Evolutionary conservation across 768 basidiomycete genomes (phyloP).

Genomic region (Lentinula guzmanii): DNA sequence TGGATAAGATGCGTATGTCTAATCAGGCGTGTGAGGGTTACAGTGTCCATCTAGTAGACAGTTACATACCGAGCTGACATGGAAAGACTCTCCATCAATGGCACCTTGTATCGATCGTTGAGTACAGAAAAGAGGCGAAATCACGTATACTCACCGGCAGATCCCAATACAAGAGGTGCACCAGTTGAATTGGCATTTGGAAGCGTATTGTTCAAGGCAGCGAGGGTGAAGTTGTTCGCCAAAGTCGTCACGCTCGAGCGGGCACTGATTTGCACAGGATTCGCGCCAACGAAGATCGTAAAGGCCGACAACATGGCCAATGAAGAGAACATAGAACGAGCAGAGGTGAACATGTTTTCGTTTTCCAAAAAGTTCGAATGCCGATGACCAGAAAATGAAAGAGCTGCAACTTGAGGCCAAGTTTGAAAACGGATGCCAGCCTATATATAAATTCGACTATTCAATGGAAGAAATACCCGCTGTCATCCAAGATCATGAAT

Average conservation of each 20-base stretch:
- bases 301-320: background rate
- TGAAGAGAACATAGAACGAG: background rate
- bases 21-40: background rate
- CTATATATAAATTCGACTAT: no score
- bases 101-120: conserved; percentile 19
- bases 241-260: conserved; percentile 2
- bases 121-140: background rate
- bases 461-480: no score
- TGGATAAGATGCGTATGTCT: conserved; percentile 46
- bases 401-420: background rate
- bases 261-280: background rate
- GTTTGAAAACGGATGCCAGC: no score
- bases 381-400: background rate
- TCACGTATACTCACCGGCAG: conserved; percentile 22
- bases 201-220: conserved; percentile 34
- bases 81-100: conserved; percentile 29
- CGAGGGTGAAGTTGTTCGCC: conserved; percentile 38
- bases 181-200: conserved; percentile 40
- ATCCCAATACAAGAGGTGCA: conserved; percentile 38
- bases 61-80: conserved; percentile 37
- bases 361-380: background rate
- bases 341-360: background rate
- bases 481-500: no score
- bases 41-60: background rate
- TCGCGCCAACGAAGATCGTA: background rate